Evolutionary conservation across 2,329 filamentous ascomycete species (phyloP), one percentile per base, ranked within the genome.

Genomic region (Fusarium brevicatenulatum): DNA sequence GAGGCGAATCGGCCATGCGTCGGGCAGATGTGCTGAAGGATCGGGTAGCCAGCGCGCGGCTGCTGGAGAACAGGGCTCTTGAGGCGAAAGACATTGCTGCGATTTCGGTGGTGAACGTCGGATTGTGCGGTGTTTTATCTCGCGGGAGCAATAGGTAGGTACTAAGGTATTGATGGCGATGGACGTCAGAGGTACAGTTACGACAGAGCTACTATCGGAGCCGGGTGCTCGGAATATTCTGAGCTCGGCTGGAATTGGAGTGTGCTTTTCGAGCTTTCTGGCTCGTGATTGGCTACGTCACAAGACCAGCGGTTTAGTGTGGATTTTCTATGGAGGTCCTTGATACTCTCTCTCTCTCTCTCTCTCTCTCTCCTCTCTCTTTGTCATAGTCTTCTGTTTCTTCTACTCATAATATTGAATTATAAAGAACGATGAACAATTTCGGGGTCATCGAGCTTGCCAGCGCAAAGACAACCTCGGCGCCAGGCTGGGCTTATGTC

Each of bases 401-500:
- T 46, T 40, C 46, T 52, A 59, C 47, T 30, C 36, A 73, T 67
- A 62, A 47, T 59, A 19, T 39, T 16, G 21, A n/a, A 47, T 16
- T 25, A 28, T 34, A 60, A 25, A 30, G 68, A 67, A 80, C 60
- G 52, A 91, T 90, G 87, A 88, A 90, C 79, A 90, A 91, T 77
- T 92, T 92, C 75, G 92, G 93, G 77, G 94, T 98, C 77, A 91
- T 97, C 82, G 92, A 97, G 76, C 86, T 98, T 64, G 93, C 94
- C 40, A 91, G 90, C 78, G 85, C 90, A 34, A 90, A 90, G 69
- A 91, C 90, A 21, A 89, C 90, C 49, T 86, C 88, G 49, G 93
- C 94, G 2, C 95, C 95, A 2, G 95, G 95, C 78, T 98, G 95
- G 92, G 94, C 94, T 18, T 97, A 97, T 80, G 93, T 98, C 3